These are phyloP conservation scores for Suillus plorans DNA, from an alignment of 768 basidiomycete genomes.

Conservation along the genomic window DNA sequence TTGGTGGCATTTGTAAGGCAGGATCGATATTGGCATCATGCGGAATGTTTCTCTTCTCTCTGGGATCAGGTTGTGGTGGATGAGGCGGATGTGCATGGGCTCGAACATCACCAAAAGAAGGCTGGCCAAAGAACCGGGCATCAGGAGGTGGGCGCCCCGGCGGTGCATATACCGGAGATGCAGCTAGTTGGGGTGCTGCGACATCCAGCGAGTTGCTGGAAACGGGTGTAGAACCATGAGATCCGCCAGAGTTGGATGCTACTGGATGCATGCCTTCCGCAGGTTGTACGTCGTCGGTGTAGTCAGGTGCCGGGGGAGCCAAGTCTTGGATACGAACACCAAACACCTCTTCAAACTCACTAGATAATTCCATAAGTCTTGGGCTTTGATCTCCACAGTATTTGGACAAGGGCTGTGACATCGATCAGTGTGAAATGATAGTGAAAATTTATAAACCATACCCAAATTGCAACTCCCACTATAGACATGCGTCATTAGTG, in stretches of 20 bases:
- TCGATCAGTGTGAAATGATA: constrained; percentile 23
- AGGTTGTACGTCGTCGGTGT: constrained; percentile 20
- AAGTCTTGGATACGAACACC: constrained; percentile 57
- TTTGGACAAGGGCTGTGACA: constrained; percentile 61
- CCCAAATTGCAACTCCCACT: constrained; percentile 68
- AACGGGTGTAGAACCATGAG: neutral
- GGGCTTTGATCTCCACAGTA: constrained; percentile 59
- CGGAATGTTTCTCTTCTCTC: constrained; percentile 26
- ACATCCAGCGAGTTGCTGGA: constrained; percentile 17
- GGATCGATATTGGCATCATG: constrained; percentile 33
- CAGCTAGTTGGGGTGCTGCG: constrained; percentile 14
- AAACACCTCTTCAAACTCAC: constrained; percentile 65
- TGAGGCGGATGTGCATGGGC: constrained; percentile 12
- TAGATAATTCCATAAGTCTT: constrained; percentile 55
- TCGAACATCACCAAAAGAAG: constrained; percentile 20
- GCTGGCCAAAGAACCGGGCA: constrained; percentile 28
- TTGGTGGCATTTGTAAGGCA: constrained; percentile 25
- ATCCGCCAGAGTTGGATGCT: neutral
- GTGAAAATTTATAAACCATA: constrained; percentile 37
- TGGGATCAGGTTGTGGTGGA: constrained; percentile 16
- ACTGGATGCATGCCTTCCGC: constrained; percentile 20
- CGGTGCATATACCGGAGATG: constrained; percentile 30
- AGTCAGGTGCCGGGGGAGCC: constrained; percentile 28
- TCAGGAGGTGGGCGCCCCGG: constrained; percentile 39
- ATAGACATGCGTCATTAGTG: constrained; percentile 24